These are phyloP conservation scores for Nigrospora osmanthi DNA, from an alignment of 2,329 filamentous ascomycete species.

Conservation along the genomic window DNA sequence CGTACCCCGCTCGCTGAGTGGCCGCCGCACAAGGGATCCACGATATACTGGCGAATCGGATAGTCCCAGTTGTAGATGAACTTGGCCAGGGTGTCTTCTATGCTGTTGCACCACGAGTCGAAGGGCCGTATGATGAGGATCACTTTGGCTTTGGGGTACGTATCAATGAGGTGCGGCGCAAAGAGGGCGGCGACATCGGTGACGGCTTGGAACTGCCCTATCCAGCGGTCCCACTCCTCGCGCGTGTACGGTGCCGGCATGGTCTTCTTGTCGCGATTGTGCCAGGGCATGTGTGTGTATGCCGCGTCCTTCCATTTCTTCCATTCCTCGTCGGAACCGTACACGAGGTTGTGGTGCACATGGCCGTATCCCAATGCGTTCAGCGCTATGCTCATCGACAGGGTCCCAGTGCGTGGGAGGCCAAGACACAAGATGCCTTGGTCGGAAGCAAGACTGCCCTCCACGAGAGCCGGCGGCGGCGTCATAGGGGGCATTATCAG, in stretches of 20 bases:
- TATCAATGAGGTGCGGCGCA: slow-evolving; percentile 23
- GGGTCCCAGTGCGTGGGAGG: slow-evolving; percentile 15
- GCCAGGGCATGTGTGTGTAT: neutral
- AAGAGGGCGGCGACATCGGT: slow-evolving; percentile 28
- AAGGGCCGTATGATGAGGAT: slow-evolving; percentile 22
- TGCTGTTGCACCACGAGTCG: slow-evolving; percentile 14
- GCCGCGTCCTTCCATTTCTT: neutral
- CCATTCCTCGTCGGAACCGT: neutral
- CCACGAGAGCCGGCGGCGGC: neutral
- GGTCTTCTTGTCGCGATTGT: neutral
- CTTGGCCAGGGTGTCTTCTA: neutral
- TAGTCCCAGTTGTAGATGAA: neutral
- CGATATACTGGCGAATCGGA: neutral
- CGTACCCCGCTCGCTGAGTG: neutral
- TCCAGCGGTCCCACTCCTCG: slow-evolving; percentile 1
- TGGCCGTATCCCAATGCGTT: slow-evolving; percentile 15
- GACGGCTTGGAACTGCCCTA: slow-evolving; percentile 13
- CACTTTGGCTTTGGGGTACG: slow-evolving; percentile 29
- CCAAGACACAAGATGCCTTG: slow-evolving; percentile 14
- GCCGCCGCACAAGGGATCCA: neutral
- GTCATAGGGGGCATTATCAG: no score
- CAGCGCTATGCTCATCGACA: slow-evolving; percentile 13
- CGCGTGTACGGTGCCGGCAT: neutral
- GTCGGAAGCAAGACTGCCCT: neutral
- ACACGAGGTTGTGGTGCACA: slow-evolving; percentile 11